Base-by-base conservation (phyloP, 192 early-diverging fungal genomes). In the Jimgerdemannia lactiflua region DNA sequence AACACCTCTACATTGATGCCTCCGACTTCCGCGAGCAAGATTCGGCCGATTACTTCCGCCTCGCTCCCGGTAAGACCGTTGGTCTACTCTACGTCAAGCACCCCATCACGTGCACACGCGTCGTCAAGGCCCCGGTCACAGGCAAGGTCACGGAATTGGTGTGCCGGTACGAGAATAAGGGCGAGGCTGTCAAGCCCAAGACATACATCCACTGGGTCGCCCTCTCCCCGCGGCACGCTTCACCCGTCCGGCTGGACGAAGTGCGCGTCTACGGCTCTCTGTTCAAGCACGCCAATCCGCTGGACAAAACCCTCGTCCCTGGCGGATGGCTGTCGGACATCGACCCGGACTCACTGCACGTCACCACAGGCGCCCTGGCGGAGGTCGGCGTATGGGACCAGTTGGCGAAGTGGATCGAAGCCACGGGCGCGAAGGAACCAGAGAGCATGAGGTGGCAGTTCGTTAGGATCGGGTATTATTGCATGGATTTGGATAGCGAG, bases 151-250 rank as follows among this genome's bases (percentile, higher is more conserved):
- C 87, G 20, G 94, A 97, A 80, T 77, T 99, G 42, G 83, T 90
- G 59, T 96, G 93, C 70, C 85, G 86, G 49, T 97, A 95, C 78
- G 94, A 97, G 73, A 90, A 92, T 77, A 85, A 76, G 8, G 73
- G 70, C 2, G 88, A 83, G 20, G 86, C 87, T 77, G 87, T 82
- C 75, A 94, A 95, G 85, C 96, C 98, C 71, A 99, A 98, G 89
- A 93, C 98, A 3, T 99, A 93, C 83, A 98, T 99, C 86, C 98
- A 99, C 80, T 99, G 98, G 98, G 87, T 99, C 39, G 95, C 94
- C 54, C 91, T 98, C 73, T 94, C 92, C 39, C 86, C 89, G 43
- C 89, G 90, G 75, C 93, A 92, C 77, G 86, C 88, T 40, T 96
- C 94, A 7, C 96, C 98, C 18, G 91, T 98, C 18, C 81, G 84